Conservation (phyloP, 805 yeast genomes). For the Maudiozyma turicensis region DNA sequence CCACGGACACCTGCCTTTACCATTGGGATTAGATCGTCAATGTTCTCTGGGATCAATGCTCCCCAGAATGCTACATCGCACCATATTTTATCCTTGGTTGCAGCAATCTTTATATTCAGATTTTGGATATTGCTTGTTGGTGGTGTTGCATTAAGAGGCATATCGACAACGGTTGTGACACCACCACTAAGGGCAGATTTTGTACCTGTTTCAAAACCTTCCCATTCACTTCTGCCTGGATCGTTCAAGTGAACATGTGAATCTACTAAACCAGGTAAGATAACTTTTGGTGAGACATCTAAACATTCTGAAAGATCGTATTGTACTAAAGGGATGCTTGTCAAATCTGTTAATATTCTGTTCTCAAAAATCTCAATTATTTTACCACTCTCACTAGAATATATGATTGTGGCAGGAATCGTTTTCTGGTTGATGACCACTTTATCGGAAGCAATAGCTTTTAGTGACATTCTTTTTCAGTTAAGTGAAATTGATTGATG, state of each 20-base stretch:
- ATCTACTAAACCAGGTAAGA: constrained; percentile 88
- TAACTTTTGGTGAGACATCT: constrained; percentile 50
- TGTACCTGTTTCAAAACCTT: constrained; percentile 95
- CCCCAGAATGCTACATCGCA: constrained; percentile 97
- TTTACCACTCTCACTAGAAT: constrained; percentile 46
- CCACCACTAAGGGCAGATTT: constrained; percentile 94
- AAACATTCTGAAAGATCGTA: constrained; percentile 40
- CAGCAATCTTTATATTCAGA: constrained; percentile 61
- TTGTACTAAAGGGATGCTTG: constrained; percentile 33
- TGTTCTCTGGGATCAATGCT: constrained; percentile 76
- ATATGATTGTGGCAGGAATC: constrained; percentile 56
- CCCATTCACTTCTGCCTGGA: constrained; percentile 98
- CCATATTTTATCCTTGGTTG: constrained; percentile 79
- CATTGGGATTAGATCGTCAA: constrained; percentile 60
- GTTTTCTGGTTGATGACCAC: constrained; percentile 43
- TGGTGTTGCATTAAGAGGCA: constrained; percentile 94
- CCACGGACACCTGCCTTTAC: constrained; percentile 86
- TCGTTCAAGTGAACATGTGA: constrained; percentile 92
- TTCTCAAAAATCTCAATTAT: constrained; percentile 42
- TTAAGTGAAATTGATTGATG: background rate
- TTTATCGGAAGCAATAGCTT: constrained; percentile 50
- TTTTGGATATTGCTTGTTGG: constrained; percentile 84
- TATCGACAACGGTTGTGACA: constrained; percentile 88
- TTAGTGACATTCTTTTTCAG: constrained; percentile 10
- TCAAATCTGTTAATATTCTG: constrained; percentile 27